Base-by-base conservation (phyloP, 257 asterid genomes). In the Nicotiana obtusifolia region DNA sequence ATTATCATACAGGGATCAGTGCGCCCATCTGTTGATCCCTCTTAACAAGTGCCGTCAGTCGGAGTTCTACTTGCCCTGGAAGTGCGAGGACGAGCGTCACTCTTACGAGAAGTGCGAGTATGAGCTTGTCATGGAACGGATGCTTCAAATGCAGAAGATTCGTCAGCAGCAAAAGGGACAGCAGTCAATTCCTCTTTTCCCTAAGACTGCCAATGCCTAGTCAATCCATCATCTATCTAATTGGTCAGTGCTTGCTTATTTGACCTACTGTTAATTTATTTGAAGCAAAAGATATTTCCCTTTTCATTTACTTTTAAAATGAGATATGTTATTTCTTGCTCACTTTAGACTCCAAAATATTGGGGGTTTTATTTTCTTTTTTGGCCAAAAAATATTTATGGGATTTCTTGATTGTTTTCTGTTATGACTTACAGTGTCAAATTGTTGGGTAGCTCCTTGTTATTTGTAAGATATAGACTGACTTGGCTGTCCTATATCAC, bases 111-210 rank as follows among this genome's bases (percentile, higher is more conserved):
- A 95, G 86, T 95, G 99, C 81, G 97, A 81, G 69, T 95, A 95
- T 91, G 98, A 93, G 87, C 98, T 95, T 80, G 95, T 95, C 20
- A 95, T 95, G 99, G 98, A 95, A 79, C 90, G 97, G 82, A 93
- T 95, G 98, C 97, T 95, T 22, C 97, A 93, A 89, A 91, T 93
- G 99, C 95, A 91, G 97, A 93, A 93, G 95, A 91, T 93, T 90
- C 97, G 97, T 19, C 93, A 90, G 85, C 91, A 87, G 47, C 47
- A 41, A 8, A 41, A 53, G 3, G 89, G 16, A 81, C 89, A 59
- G 64, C 88, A 41, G 3, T 41, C 84, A 14, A 88, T 95, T 84
- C 92, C 95, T 64, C 93, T 95, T 16, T 35, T 86, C 53, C 91
- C 97, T 26, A 91, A 94, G 82, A 89, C 97, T 44, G 98, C 97